phyloP scores from a whole-genome alignment of 2,329 filamentous ascomycete species.

The Pseudogymnoascus sp. region DNA sequence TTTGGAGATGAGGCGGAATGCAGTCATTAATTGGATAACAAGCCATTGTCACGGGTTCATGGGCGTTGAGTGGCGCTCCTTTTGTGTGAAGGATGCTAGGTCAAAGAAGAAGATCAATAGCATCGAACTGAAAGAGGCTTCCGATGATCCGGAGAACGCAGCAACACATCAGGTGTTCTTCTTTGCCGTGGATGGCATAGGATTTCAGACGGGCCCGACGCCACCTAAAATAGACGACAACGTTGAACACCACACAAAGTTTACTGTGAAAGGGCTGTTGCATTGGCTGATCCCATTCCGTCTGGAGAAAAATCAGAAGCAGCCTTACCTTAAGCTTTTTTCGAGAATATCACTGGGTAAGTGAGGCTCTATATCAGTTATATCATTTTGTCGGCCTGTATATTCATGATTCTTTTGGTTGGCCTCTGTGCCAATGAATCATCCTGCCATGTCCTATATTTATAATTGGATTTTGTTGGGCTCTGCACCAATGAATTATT shows the following conservation, averaged over 20 bases:
- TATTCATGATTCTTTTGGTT: background rate
- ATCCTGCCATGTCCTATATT: background rate
- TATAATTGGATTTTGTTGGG: background rate
- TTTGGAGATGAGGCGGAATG: constrained; percentile 26
- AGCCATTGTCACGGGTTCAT: constrained; percentile 21
- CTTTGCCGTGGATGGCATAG: constrained; percentile 45
- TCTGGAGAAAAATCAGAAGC: constrained; percentile 35
- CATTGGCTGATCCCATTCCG: constrained; percentile 42
- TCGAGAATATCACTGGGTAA: constrained; percentile 48
- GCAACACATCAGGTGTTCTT: constrained; percentile 41
- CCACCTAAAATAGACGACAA: constrained; percentile 11
- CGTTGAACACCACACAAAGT: constrained; percentile 13
- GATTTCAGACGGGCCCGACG: constrained; percentile 3
- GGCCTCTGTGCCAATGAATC: background rate
- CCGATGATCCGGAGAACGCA: constrained; percentile 26
- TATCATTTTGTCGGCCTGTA: too few relatives aligned
- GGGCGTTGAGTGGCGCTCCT: constrained; percentile 25
- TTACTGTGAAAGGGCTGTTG: constrained; percentile 38
- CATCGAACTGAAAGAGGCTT: constrained; percentile 31
- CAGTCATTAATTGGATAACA: constrained; percentile 36
- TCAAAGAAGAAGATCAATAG: constrained; percentile 28
- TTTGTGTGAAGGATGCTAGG: constrained; percentile 21
- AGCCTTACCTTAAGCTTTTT: constrained; percentile 50
- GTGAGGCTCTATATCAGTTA: constrained; percentile 11
- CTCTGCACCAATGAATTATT: background rate